phyloP scores from a whole-genome alignment of 352 stramenopile genomes.

The Pythium periplocum region DNA sequence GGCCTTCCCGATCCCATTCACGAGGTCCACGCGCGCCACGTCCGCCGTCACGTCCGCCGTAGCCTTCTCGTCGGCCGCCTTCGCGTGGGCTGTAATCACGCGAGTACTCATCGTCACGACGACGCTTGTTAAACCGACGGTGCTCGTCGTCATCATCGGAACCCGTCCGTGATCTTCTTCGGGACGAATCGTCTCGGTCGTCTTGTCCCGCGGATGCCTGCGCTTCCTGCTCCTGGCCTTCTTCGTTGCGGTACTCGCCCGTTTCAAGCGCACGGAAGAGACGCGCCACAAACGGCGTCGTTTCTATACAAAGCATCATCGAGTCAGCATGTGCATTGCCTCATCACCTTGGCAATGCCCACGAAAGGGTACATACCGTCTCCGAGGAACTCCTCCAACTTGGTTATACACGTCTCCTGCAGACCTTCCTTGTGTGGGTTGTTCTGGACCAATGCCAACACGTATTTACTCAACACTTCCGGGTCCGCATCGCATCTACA shows the following conservation, averaged over 20 bases:
- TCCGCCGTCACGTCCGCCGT: slow-evolving; percentile 10
- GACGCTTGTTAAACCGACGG: slow-evolving; percentile 46
- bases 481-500: slow-evolving; percentile 80
- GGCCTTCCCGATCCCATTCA: slow-evolving; percentile 1
- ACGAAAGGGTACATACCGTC: slow-evolving; percentile 41
- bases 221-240: slow-evolving; percentile 1
- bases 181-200: slow-evolving; percentile 20
- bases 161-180: slow-evolving; percentile 38
- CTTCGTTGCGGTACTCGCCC: slow-evolving; percentile 40
- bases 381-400: slow-evolving; percentile 83
- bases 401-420: slow-evolving; percentile 62
- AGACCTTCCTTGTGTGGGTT: slow-evolving; percentile 68
- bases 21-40: slow-evolving; percentile 1
- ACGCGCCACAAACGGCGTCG: slow-evolving; percentile 56
- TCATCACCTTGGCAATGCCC: background rate
- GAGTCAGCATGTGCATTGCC: background rate
- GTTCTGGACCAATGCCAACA: slow-evolving; percentile 80
- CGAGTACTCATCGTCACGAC: slow-evolving; percentile 45
- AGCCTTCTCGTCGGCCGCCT: slow-evolving; percentile 10
- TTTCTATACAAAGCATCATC: slow-evolving; percentile 39
- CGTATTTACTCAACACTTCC: slow-evolving; percentile 85
- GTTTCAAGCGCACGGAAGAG: slow-evolving; percentile 65
- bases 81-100: slow-evolving; percentile 9
- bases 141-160: slow-evolving; percentile 61
- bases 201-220: slow-evolving; percentile 1